Conservation (phyloP, 2,329 filamentous ascomycete species). For the Aspergillus flavus region DNA sequence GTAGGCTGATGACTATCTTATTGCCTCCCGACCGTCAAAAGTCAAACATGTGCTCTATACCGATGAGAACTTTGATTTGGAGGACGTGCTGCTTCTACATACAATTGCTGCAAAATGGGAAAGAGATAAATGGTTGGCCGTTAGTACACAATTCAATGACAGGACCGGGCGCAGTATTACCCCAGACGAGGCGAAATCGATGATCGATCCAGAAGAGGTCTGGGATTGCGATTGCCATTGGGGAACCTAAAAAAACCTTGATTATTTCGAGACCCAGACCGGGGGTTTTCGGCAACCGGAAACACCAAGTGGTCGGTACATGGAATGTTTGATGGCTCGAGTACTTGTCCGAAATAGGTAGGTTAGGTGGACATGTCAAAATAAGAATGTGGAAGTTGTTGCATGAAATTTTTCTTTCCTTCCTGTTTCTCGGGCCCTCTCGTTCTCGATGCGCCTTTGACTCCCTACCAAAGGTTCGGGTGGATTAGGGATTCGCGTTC, state of each 20-base stretch:
- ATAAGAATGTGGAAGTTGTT: neutral
- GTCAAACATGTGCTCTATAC: conserved; percentile 24
- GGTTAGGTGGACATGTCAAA: conserved; percentile 3
- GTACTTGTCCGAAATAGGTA: neutral
- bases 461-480: conserved; percentile 13
- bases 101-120: conserved; percentile 48
- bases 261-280: neutral
- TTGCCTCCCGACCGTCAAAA: neutral
- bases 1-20: conserved; percentile 1
- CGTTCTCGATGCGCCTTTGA: neutral
- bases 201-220: conserved; percentile 13
- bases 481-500: conserved; percentile 2
- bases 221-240: neutral
- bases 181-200: conserved; percentile 39
- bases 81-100: conserved; percentile 41
- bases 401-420: conserved; percentile 6
- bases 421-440: neutral
- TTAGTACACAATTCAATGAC: conserved; percentile 53
- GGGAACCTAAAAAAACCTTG: conserved; percentile 1
- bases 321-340: conserved; percentile 1
- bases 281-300: conserved; percentile 3
- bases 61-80: conserved; percentile 28
- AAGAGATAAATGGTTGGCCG: conserved; percentile 48
- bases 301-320: neutral
- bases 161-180: conserved; percentile 51